phyloP scores from a whole-genome alignment of 495 filamentous ascomycete genomes.

The Penicillium arizonense region DNA sequence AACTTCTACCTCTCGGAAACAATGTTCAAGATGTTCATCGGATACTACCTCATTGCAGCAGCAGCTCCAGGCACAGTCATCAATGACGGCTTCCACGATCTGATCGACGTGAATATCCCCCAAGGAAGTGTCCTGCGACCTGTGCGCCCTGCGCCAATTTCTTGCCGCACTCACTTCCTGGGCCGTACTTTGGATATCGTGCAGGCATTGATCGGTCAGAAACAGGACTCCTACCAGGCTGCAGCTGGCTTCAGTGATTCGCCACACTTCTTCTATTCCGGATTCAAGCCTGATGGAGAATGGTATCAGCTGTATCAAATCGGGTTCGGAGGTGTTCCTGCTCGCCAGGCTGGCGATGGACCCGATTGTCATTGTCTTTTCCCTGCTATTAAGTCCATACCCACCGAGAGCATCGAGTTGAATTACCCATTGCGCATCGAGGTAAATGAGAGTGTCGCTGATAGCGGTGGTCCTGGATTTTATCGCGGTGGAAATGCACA shows the following conservation, averaged over 20 bases:
- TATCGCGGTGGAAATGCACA: constrained; percentile 51
- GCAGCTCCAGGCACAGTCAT: constrained; percentile 45
- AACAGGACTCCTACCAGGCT: constrained; percentile 44
- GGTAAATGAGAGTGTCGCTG: constrained; percentile 47
- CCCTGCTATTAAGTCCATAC: constrained; percentile 52
- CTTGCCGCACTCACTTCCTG: constrained; percentile 48
- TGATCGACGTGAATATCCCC: constrained; percentile 47
- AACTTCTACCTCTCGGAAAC: constrained; percentile 50
- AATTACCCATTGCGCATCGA: constrained; percentile 51
- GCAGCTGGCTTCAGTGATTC: constrained; percentile 52
- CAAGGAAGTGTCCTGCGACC: constrained; percentile 45
- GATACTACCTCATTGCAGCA: constrained; percentile 47
- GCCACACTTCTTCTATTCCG: constrained; percentile 51
- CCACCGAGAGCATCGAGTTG: constrained; percentile 49
- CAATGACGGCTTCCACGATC: constrained; percentile 50
- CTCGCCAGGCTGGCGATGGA: constrained; percentile 46
- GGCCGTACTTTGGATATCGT: constrained; percentile 48
- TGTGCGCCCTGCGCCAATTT: constrained; percentile 47
- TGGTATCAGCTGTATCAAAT: constrained; percentile 55
- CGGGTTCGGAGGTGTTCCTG: constrained; percentile 51
- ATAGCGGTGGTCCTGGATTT: constrained; percentile 47
- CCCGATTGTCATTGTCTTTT: constrained; percentile 53
- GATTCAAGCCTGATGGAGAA: constrained; percentile 47
- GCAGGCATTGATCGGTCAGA: constrained; percentile 48
- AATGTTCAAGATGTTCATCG: constrained; percentile 55